phyloP scores from a whole-genome alignment of 306 rosid genomes.

The Ceratonia siliqua region DNA sequence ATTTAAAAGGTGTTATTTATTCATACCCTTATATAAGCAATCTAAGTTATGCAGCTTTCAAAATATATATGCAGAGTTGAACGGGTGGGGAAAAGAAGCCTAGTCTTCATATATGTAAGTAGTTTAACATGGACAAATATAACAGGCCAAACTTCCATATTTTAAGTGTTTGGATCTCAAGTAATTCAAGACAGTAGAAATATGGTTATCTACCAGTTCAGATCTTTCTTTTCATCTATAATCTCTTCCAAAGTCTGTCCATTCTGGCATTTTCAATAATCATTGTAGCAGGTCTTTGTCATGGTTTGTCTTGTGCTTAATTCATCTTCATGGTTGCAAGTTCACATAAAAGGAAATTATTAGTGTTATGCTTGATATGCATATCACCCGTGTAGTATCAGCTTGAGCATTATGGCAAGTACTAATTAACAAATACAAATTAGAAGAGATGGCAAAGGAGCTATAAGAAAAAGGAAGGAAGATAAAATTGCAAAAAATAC shows the following conservation, averaged over 20 bases:
- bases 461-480: slow-evolving; percentile 3
- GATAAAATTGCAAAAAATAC: slow-evolving; percentile 16
- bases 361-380: background rate
- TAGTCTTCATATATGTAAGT: background rate
- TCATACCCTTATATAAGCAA: background rate
- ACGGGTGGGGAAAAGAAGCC: background rate
- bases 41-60: background rate
- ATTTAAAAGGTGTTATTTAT: background rate
- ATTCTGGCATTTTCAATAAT: background rate
- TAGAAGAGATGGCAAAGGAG: slow-evolving; percentile 8
- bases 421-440: background rate
- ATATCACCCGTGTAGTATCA: background rate
- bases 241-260: background rate
- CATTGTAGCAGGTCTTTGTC: background rate
- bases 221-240: background rate
- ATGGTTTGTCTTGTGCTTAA: background rate
- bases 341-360: background rate
- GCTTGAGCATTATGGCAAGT: background rate
- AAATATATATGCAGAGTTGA: background rate
- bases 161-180: background rate
- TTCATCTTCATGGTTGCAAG: background rate
- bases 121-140: background rate
- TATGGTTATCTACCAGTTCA: background rate
- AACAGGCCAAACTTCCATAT: background rate
- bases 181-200: background rate